phyloP scores from a whole-genome alignment of 139 green algal species.

The Zygnema cylindricum region DNA sequence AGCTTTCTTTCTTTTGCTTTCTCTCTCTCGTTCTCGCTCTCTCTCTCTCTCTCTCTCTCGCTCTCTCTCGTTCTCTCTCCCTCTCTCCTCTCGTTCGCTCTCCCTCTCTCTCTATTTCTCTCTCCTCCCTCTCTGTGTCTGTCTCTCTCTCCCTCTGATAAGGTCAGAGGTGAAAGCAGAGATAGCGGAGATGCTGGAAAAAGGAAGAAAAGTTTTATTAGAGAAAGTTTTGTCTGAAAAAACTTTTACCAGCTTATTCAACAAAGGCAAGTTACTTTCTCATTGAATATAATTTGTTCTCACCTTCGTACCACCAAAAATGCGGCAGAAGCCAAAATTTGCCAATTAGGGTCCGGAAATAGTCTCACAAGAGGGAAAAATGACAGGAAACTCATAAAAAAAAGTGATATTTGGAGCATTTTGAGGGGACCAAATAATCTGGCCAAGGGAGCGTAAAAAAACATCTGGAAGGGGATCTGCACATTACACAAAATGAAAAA shows the following conservation, averaged over 20 bases:
- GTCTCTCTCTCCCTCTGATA: no score
- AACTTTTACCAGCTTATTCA: background rate
- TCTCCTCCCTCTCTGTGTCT: no score
- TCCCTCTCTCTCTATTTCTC: no score
- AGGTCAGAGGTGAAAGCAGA: background rate
- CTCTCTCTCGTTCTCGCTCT: no score
- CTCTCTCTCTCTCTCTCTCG: no score
- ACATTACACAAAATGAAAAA: background rate
- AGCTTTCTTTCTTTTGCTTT: background rate
- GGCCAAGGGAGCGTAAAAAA: constrained; percentile 22
- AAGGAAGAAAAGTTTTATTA: background rate
- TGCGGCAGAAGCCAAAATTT: background rate
- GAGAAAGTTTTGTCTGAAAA: background rate
- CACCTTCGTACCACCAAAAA: constrained; percentile 1
- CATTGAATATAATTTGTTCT: no score
- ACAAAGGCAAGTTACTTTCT: no score
- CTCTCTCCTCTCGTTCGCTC: no score
- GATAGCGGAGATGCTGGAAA: background rate
- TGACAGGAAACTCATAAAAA: background rate
- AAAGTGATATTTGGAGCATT: background rate
- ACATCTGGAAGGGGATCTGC: constrained; percentile 34
- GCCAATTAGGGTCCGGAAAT: background rate
- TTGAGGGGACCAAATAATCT: background rate
- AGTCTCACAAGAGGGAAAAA: background rate
- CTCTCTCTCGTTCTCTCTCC: no score